Conservation (phyloP, 2,329 filamentous ascomycete species). For the Mollisiaceae sp. region DNA sequence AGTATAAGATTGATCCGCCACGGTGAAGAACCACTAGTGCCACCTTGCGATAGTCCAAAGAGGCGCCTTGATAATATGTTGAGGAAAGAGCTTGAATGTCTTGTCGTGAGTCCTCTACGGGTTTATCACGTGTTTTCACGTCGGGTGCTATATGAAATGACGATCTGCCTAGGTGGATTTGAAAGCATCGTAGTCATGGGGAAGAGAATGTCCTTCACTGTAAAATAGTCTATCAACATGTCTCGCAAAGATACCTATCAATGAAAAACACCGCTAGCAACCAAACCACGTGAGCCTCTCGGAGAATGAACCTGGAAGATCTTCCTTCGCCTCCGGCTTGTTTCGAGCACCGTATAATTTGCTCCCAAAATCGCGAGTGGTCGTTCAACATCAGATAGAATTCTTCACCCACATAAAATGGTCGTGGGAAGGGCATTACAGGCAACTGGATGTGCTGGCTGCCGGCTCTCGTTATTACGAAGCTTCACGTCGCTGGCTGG, state of each 20-base stretch:
- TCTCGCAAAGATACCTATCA: too few species aligned
- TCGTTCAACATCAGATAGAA: constrained; percentile 6
- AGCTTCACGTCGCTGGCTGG: constrained; percentile 36
- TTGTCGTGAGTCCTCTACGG: too few species aligned
- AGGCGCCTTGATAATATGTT: background rate
- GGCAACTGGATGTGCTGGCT: constrained; percentile 41
- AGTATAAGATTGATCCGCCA: background rate
- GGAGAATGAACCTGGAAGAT: background rate
- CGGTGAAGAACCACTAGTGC: background rate
- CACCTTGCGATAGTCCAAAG: background rate
- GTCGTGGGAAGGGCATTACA: constrained; percentile 37
- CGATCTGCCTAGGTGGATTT: too few species aligned
- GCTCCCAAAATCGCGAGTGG: background rate
- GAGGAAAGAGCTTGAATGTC: background rate
- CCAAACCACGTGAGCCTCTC: too few species aligned
- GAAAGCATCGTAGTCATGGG: too few species aligned
- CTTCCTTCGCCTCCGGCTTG: background rate
- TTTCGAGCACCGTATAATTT: background rate
- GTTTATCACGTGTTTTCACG: background rate
- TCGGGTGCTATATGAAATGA: too few species aligned
- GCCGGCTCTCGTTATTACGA: constrained; percentile 38
- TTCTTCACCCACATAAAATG: constrained; percentile 28
- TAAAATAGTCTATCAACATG: too few species aligned
- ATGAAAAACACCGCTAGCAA: too few species aligned
- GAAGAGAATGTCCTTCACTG: too few species aligned